Base-by-base conservation (phyloP, 2,329 filamentous ascomycete genomes). In the Penicillium hesseltinei region DNA sequence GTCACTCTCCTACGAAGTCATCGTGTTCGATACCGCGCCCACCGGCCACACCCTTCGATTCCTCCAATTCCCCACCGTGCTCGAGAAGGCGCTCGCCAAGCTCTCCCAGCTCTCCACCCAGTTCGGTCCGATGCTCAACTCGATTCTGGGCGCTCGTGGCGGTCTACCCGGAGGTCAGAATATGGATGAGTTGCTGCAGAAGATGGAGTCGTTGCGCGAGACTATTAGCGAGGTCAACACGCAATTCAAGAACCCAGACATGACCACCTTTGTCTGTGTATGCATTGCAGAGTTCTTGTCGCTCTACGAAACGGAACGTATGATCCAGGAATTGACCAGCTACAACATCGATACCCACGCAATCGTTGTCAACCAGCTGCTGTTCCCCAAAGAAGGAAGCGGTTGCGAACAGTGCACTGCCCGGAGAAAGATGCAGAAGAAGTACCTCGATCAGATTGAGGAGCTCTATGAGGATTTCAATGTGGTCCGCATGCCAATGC, bases 401-500 rank as follows among this genome's bases (percentile, higher is more conserved):
- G 84, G 86, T 36, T 99, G 94, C 77, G 92, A 97, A 62, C 94
- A 99, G 81, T 99, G 94, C 78, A 96, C 92, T 72, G 90, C 94
- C 45, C 82, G 94, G 63, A 83, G 92, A 71, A 95, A 95, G 81
- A 99, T 99, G 94, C 94, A 99, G 82, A 94, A 92, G 82, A 99
- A 99, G 81, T 99, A 99, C 73, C 83, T 99, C 43, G 92, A 97
- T 73, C 93, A 99, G 82, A 97, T 97, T 69, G 92, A 96, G 78
- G 94, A 99, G 80, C 79, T 99, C 58, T 99, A 99, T 74, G 92
- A 97, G 71, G 94, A 99, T 76, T 99, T 99, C 80, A 96, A 99
- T 73, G 92, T 99, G 39, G 93, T 99, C 66, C 93, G 93, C 82
- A 97, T 99, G 92, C 94, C 94, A 38, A 77, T 99, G 70, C 79